Conservation (phyloP, 2,329 filamentous ascomycete species). For the Colletotrichum neosansevieriae region DNA sequence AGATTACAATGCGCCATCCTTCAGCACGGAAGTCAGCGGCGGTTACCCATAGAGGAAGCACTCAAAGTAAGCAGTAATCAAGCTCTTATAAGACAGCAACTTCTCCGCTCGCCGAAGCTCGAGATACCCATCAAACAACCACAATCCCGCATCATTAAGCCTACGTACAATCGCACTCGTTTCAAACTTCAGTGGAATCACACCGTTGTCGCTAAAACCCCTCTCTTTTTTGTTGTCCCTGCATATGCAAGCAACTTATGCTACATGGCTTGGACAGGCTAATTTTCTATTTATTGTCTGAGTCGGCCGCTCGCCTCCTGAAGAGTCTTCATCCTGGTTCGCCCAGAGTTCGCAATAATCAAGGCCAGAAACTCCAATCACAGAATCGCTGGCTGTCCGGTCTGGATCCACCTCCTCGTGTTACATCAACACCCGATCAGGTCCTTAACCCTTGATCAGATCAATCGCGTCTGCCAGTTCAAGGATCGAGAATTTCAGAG, state of each 20-base stretch:
- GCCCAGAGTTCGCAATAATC: constrained; percentile 9
- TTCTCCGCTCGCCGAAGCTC: constrained; percentile 9
- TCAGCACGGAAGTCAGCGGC: neutral
- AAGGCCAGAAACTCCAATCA: constrained; percentile 1
- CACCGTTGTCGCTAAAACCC: neutral
- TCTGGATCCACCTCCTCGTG: constrained; percentile 6
- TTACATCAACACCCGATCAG: constrained; percentile 6
- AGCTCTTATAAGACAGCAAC: constrained; percentile 22
- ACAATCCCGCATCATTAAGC: neutral
- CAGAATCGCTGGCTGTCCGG: neutral
- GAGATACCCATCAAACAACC: constrained; percentile 4
- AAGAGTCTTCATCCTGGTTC: neutral
- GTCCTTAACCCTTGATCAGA: neutral
- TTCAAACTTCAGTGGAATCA: neutral
- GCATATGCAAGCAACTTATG: constrained; percentile 16
- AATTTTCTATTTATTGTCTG: constrained; percentile 8
- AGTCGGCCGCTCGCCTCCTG: neutral
- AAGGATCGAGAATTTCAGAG: neutral
- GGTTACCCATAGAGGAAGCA: neutral
- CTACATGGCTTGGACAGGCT: neutral
- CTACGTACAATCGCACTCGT: neutral
- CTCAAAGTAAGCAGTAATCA: neutral
- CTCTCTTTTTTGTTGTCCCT: constrained; percentile 8
- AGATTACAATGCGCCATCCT: constrained; percentile 4
- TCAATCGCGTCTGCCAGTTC: constrained; percentile 1